These are phyloP conservation scores for Centaurea solstitialis DNA, from an alignment of 129 eudicot species.

Conservation along the genomic window DNA sequence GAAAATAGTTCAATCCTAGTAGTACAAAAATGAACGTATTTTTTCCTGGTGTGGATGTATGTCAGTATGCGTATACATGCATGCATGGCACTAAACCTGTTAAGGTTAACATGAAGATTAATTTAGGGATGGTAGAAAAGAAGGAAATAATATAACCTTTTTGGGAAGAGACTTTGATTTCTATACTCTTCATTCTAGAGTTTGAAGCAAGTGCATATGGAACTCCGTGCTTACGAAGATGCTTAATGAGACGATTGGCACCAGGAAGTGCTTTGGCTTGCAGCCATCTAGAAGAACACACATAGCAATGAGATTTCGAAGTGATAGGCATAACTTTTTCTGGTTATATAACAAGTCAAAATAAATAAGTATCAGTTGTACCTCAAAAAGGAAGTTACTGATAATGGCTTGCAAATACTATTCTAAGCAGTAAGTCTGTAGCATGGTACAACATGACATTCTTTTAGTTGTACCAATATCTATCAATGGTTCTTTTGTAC, in stretches of 20 bases:
- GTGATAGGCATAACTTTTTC: background rate
- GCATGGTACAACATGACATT: background rate
- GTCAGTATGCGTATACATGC: too few relatives aligned
- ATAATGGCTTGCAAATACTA: background rate
- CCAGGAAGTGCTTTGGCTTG: slow-evolving; percentile 81
- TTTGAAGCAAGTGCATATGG: slow-evolving; percentile 89
- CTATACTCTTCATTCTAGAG: slow-evolving; percentile 53
- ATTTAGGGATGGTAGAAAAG: background rate
- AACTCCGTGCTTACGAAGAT: slow-evolving; percentile 63
- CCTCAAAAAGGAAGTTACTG: too few relatives aligned
- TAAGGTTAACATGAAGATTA: background rate
- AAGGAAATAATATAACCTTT: slow-evolving; percentile 41
- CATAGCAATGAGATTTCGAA: background rate
- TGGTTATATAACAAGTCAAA: too few relatives aligned
- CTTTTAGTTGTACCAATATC: background rate
- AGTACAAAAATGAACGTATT: background rate
- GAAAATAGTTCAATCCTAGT: background rate
- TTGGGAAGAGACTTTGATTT: slow-evolving; percentile 61
- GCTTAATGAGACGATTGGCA: slow-evolving; percentile 81
- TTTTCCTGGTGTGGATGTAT: background rate
- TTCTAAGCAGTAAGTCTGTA: background rate
- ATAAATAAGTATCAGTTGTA: too few relatives aligned
- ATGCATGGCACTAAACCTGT: too few relatives aligned
- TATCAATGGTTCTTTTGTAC: background rate
- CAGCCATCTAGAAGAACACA: slow-evolving; percentile 60